Conservation (phyloP, 768 basidiomycete genomes). For the Gelatoporia subvermispora region DNA sequence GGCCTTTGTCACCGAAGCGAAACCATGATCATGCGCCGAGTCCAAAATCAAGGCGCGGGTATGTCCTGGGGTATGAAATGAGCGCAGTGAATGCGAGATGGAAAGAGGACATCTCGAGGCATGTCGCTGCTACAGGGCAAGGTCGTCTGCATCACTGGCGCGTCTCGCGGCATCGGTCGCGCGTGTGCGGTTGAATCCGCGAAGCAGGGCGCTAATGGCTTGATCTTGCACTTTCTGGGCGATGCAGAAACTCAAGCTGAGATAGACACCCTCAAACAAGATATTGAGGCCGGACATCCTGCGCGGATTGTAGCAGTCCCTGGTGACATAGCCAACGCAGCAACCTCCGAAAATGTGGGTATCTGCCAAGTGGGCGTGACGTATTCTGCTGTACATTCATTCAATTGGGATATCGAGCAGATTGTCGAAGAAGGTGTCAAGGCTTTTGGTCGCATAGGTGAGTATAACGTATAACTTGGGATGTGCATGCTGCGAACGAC, state of each 20-base stretch:
- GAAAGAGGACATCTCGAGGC: neutral
- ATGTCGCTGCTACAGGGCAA: conserved; percentile 45
- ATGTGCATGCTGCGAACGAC: neutral
- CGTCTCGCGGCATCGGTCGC: conserved; percentile 71
- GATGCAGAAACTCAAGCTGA: conserved; percentile 50
- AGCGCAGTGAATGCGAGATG: neutral
- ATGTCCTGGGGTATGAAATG: neutral
- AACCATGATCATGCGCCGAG: neutral
- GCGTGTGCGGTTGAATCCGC: conserved; percentile 64
- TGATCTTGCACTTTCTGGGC: conserved; percentile 67
- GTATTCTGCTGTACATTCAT: neutral
- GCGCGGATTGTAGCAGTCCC: conserved; percentile 44
- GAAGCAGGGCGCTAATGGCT: conserved; percentile 55
- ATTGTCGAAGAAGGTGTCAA: conserved; percentile 57
- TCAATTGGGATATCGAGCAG: conserved; percentile 26
- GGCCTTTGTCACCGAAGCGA: neutral
- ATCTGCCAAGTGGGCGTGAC: neutral
- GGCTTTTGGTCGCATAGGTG: conserved; percentile 60
- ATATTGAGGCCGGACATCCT: conserved; percentile 37
- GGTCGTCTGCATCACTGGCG: conserved; percentile 66
- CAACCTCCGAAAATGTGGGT: conserved; percentile 45
- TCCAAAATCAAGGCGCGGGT: neutral
- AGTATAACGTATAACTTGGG: conserved; percentile 20
- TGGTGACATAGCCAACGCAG: conserved; percentile 61
- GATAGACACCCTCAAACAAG: conserved; percentile 37